A percentile compares a stretch with the other conserved stretches of the same genome.
Conservation (phyloP, 352 stramenopile species). For the Pythium dissimile region DNA sequence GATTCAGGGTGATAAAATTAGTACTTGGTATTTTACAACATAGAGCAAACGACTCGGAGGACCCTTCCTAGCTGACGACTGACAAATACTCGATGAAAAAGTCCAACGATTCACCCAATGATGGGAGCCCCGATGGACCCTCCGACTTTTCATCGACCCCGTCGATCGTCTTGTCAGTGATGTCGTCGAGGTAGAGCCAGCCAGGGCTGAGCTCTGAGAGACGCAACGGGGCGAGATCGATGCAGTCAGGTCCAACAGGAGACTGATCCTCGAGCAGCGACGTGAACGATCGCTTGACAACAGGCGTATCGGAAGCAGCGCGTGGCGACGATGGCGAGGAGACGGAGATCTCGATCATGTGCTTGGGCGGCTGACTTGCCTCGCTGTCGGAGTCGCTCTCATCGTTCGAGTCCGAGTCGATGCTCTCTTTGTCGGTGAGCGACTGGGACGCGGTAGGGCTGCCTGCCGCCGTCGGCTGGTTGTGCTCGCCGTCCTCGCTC, state of each 20-base stretch:
- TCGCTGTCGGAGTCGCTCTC: conserved; percentile 8
- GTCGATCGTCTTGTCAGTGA: conserved; percentile 12
- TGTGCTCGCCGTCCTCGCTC: neutral
- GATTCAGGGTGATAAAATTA: too few relatives aligned
- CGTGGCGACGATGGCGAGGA: neutral
- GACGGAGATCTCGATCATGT: conserved; percentile 1
- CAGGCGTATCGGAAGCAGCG: neutral
- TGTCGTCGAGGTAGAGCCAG: conserved; percentile 20
- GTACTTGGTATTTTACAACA: neutral
- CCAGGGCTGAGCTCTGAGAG: conserved; percentile 13
- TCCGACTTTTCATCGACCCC: conserved; percentile 7
- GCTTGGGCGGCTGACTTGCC: neutral
- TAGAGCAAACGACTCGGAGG: neutral
- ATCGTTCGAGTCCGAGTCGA: neutral
- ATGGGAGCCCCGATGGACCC: conserved; percentile 10
- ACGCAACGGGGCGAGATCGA: conserved; percentile 1
- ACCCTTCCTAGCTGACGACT: conserved; percentile 13
- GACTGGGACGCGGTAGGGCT: neutral
- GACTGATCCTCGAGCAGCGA: conserved; percentile 7
- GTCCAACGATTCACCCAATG: conserved; percentile 21
- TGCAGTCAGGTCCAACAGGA: neutral
- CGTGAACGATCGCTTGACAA: conserved; percentile 10
- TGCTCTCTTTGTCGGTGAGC: conserved; percentile 9
- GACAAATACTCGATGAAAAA: conserved; percentile 27
- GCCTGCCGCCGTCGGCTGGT: neutral